Conservation (phyloP, 805 yeast species). For the Saccharomyces cerevisiae region DNA sequence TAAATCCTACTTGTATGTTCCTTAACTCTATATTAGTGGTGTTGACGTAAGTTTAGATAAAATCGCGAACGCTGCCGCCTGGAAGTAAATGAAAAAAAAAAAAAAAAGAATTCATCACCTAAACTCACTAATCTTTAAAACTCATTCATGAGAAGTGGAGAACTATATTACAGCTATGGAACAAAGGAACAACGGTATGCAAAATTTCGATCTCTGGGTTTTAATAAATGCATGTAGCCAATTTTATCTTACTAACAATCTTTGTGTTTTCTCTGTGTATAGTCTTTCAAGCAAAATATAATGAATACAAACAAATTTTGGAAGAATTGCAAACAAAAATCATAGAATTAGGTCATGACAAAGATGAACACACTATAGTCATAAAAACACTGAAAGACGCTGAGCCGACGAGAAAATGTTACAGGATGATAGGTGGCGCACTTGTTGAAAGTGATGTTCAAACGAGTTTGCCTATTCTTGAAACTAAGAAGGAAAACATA, state of each 20-base stretch:
- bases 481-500: constrained; percentile 46
- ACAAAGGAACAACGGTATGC: constrained; percentile 14
- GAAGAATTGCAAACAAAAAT: constrained; percentile 40
- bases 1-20: not conserved
- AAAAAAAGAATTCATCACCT: not conserved
- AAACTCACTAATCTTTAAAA: not conserved
- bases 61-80: not conserved
- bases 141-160: not conserved
- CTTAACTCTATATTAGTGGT: not conserved
- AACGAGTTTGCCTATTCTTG: constrained; percentile 60
- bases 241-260: constrained; percentile 4
- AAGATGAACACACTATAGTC: constrained; percentile 45
- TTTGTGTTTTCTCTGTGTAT: not conserved
- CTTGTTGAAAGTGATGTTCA: constrained; percentile 73
- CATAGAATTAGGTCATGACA: constrained; percentile 41
- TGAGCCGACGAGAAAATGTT: constrained; percentile 66
- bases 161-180: constrained; percentile 7
- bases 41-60: not conserved
- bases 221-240: too few species aligned
- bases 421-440: constrained; percentile 91
- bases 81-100: not conserved
- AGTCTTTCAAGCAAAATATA: constrained; percentile 43
- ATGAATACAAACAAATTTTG: constrained; percentile 43
- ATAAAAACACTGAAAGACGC: constrained; percentile 46
- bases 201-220: too few species aligned